phyloP scores from a whole-genome alignment of 2,329 filamentous ascomycete species.

The Teratosphaeria epicoccoides region DNA sequence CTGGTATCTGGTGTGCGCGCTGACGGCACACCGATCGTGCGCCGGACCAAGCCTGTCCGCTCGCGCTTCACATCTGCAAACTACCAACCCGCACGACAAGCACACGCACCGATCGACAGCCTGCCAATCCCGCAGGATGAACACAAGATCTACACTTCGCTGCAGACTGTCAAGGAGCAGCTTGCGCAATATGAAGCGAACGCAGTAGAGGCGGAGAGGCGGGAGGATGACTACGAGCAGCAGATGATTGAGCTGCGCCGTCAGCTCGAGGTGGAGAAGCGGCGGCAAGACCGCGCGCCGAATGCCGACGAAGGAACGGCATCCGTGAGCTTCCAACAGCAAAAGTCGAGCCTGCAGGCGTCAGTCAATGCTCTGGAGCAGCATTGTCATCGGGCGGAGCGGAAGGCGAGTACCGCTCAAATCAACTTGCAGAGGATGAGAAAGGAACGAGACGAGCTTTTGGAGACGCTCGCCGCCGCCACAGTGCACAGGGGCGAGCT shows the following conservation, averaged over 20 bases:
- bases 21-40: conserved; percentile 48
- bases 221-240: conserved; percentile 48
- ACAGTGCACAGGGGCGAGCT: conserved; percentile 43
- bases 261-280: conserved; percentile 32
- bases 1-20: conserved; percentile 49
- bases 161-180: conserved; percentile 49
- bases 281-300: conserved; percentile 38
- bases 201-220: conserved; percentile 44
- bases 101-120: conserved; percentile 41
- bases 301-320: conserved; percentile 34
- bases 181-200: conserved; percentile 46
- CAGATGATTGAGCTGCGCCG: conserved; percentile 44
- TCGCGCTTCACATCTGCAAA: conserved; percentile 46
- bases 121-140: conserved; percentile 51
- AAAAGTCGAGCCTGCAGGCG: conserved; percentile 51
- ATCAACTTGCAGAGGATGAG: conserved; percentile 53
- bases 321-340: conserved; percentile 29
- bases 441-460: conserved; percentile 54
- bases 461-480: conserved; percentile 51
- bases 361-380: conserved; percentile 50
- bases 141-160: conserved; percentile 51
- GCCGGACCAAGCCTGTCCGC: conserved; percentile 36
- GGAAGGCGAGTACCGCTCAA: conserved; percentile 51
- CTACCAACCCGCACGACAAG: conserved; percentile 24
- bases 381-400: conserved; percentile 52